A percentile compares a stretch with the other conserved stretches of the same genome.
phyloP scores from a whole-genome alignment of 139 green algal genomes.

The Chlamydomonas sphaeroides region DNA sequence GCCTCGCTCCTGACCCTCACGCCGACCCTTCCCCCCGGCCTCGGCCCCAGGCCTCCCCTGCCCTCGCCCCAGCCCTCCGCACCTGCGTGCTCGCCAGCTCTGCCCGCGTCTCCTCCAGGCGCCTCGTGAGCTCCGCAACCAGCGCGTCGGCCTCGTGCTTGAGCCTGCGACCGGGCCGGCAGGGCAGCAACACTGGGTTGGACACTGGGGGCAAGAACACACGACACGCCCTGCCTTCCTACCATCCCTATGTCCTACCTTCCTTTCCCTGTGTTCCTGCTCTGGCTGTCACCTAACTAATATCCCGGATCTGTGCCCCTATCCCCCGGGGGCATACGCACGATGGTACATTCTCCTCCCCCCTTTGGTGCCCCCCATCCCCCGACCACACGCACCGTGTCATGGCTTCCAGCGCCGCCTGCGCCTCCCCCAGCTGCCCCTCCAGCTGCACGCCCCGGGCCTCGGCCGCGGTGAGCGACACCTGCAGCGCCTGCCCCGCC shows the following conservation, averaged over 20 bases:
- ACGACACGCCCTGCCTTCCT: too few species aligned
- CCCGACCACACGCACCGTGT: conserved; percentile 4
- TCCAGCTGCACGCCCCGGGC: background rate
- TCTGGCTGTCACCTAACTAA: too few species aligned
- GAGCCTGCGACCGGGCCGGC: background rate
- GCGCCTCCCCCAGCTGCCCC: background rate
- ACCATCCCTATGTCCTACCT: too few species aligned
- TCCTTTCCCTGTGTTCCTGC: too few species aligned
- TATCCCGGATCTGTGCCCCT: too few species aligned
- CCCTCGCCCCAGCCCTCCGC: background rate
- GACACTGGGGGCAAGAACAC: too few species aligned
- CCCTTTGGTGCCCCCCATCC: background rate
- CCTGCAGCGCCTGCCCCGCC: background rate
- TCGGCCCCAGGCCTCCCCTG: background rate
- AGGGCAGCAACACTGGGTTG: too few species aligned
- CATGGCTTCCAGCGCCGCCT: background rate
- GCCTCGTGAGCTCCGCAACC: background rate
- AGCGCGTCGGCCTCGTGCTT: background rate
- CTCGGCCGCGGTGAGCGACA: background rate
- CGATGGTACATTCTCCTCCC: too few species aligned
- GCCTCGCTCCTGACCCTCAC: background rate
- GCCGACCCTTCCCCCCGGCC: background rate
- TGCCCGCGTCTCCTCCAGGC: background rate
- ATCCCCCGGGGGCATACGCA: too few species aligned
- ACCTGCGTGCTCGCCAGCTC: conserved; percentile 5